These are phyloP conservation scores for Pseudogymnoascus sp. DNA, from an alignment of 2,329 filamentous ascomycete genomes.

Conservation along the genomic window DNA sequence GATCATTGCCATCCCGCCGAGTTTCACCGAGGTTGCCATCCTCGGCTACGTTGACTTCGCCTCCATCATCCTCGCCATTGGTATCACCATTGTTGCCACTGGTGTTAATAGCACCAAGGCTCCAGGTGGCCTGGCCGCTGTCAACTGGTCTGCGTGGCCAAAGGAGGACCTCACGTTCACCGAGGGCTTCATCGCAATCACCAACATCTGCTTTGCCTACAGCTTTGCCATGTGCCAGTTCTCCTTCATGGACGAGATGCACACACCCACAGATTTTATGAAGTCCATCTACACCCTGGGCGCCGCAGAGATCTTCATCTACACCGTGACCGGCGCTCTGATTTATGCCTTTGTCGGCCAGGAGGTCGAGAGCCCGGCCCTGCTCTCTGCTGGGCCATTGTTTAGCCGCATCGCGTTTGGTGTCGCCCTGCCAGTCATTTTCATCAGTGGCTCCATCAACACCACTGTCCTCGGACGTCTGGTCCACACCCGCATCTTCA, in stretches of 20 bases:
- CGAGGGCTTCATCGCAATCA: constrained; percentile 41
- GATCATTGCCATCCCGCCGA: constrained; percentile 47
- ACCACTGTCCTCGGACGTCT: constrained; percentile 40
- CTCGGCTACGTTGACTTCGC: constrained; percentile 47
- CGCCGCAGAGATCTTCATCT: constrained; percentile 43
- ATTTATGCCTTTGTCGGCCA: constrained; percentile 53
- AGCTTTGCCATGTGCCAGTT: constrained; percentile 27
- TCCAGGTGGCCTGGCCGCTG: constrained; percentile 3
- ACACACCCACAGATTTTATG: constrained; percentile 29
- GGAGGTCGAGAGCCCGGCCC: constrained; percentile 48
- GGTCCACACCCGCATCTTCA: constrained; percentile 23
- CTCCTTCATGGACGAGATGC: constrained; percentile 26
- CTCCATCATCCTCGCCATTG: constrained; percentile 46
- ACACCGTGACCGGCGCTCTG: constrained; percentile 48
- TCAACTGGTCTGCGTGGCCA: constrained; percentile 21
- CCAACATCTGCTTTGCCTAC: constrained; percentile 55
- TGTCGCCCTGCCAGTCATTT: constrained; percentile 52
- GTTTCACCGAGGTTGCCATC: constrained; percentile 47
- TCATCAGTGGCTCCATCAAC: constrained; percentile 55
- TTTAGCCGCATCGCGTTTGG: constrained; percentile 52
- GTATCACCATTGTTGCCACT: constrained; percentile 49
- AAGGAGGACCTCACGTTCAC: constrained; percentile 30
- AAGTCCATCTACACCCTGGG: constrained; percentile 41
- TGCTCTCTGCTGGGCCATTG: constrained; percentile 43
- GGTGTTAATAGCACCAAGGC: constrained; percentile 30